Base-by-base conservation (phyloP, 345 rosid genomes). In the Corymbia maculata region DNA sequence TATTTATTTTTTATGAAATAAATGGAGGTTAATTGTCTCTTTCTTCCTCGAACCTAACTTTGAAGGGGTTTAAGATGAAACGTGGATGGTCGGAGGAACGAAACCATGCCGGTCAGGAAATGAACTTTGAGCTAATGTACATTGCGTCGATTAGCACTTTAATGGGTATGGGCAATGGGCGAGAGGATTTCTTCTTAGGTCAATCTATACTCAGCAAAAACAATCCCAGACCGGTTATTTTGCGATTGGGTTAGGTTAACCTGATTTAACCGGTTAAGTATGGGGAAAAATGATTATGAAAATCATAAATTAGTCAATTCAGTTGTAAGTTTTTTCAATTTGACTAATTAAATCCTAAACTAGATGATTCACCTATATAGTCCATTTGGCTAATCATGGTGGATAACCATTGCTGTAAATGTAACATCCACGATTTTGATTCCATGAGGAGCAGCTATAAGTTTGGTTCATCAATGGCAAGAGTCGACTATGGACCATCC, bases 241-340 rank as follows among this genome's bases (percentile, higher is more conserved):
- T 55, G 28, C 28, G 28, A 22, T 55, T 55, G 61, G 61, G 4
- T 59, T 7, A 28, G 30, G 68, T 61, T n/a, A 2, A 61, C 79
- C 24, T 17, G 4, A 13, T 32, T 70, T 32, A 32, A 70, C 7
- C 10, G 13, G 21, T 32, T 70, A 70, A 32, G 80, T 45, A 70
- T 16, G 42, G 16, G 24, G 22, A 36, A 1, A 55, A 55, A 55
- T 55, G 8, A 55, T 55, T 19, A 55, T 21, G 0, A 22, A 55
- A 55, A 0, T 5, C 28, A 0, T 55, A 55, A 9, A 55, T 0
- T 55, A 0, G 1, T 8, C 61, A 55, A 55, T 55, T 22, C 6
- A 1, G 22, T 55, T 5, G 9, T 55, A 22, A 22, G 22, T 55
- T 0, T 55, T 55, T 0, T 55, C n/a, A 55, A 55, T 4, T 22